Base-by-base conservation (phyloP, 768 basidiomycete species). In the Gelatoporia subvermispora region DNA sequence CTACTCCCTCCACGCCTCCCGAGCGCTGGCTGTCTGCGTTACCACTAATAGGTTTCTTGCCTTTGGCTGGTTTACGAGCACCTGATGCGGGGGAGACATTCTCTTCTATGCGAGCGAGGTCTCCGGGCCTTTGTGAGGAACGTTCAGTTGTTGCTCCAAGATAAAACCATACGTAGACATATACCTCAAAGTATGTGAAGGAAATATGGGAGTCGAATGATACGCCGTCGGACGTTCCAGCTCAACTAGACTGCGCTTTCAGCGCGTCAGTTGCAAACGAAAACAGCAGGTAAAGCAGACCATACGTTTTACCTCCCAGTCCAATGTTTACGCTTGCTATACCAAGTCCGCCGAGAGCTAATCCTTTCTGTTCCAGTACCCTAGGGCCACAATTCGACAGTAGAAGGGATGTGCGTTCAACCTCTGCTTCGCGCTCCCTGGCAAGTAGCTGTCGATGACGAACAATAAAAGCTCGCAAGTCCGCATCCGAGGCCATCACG, bases 221-320 rank as follows among this genome's bases (percentile, higher is more conserved):
- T 89, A 89, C 5, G 91, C 93, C 9, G 79, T 66, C 0, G 92
- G 88, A 47, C 92, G 72, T 62, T 92, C 85, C 5, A 98, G 72
- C 65, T 95, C 92, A 48, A 97, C 78, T 49, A 97, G 69, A 40
- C 93, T 95, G 54, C 56, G 60, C 69, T 52, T 60, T 41, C 55
- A 58, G 17, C 46, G 22, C n/a, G 16, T 37, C 13, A 44, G 28
- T 18, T 47, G 35, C 23, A 4, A 23, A 45, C 18, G 15, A 40
- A 22, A 16, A 16, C 23, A 17, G 16, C 18, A 35, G 21, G 37
- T 39, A 55, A n/a, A n/a, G n/a, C 8, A 13, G 18, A 31, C 22
- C 67, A 62, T 64, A 95, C 93, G 84, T 93, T 72, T 93, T 94
- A 22, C 93, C 94, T 22, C 93, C 94, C 3, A 97, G 75, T 2